Base-by-base conservation (phyloP, 495 filamentous ascomycete genomes). In the Trichocladium uniseriatum region DNA sequence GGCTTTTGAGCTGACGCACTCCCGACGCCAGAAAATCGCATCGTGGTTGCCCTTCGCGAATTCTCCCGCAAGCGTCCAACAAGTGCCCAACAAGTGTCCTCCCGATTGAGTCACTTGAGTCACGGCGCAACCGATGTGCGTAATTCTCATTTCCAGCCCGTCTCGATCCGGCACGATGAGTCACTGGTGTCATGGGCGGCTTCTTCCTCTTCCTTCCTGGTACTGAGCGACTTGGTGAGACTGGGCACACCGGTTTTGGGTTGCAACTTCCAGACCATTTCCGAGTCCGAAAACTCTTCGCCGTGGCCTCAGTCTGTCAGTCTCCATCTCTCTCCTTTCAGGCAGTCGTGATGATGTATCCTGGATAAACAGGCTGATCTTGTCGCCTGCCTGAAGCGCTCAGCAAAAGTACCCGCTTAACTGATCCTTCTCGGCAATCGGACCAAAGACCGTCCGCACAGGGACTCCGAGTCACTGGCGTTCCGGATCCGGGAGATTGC, bases 341-440 rank as follows among this genome's bases (percentile, higher is more conserved):
- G 45, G 39, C 51, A 49, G 20, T 27, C 15, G 3, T 32, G 28
- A 5, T 6, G 45, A 18, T 11, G 6, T 27, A 3, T 44, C 13
- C 14, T 9, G 32, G n/a, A 6, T 1, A 28, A 34, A n/a, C 11
- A 32, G 21, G 38, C 29, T 15, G 6, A 15, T 10, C 7, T 21
- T 18, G 9, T 11, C 13, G 5, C 7, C 18, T 22, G 27, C 16
- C 9, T 20, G 16, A 16, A 5, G 8, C 19, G 18, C 27, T 16
- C 7, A 5, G 3, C 1, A 21, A 3, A 50, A n/a, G 41, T 58
- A 52, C 27, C 49, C 29, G 43, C 45, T 42, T 55, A 56, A 56
- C 56, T n/a, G n/a, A n/a, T n/a, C n/a, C n/a, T n/a, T n/a, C 51
- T 65, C 62, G 62, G 62, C 15, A 14, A 48, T 60, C 62, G 62